Evolutionary conservation across 2,329 filamentous ascomycete genomes (phyloP), one percentile per base, ranked within the genome.

Genomic region (Aspergillus luchuensis): DNA sequence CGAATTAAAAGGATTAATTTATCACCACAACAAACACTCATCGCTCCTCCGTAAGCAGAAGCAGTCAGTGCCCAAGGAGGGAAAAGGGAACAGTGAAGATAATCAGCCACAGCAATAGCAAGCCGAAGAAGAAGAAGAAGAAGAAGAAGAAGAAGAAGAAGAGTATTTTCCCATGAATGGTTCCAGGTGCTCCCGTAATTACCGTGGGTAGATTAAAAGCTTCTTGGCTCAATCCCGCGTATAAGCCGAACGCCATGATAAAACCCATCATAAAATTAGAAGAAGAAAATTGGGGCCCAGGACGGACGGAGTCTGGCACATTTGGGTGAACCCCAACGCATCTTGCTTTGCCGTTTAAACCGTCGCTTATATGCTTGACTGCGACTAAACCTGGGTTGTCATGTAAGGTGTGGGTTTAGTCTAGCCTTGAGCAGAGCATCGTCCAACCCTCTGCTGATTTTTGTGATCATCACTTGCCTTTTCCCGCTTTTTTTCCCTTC

Each of bases 11-110:
- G 33, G 33, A 36, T 23, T n/a, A 30, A 4, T 30, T 53, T 6
- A 53, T n/a, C 50, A 53, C 33, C 50, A 53, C 49, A 49, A 49
- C 45, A 49, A 49, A 49, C 45, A 49, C 23, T 13, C 10, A 33
- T 33, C 30, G 25, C 25, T 25, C 11, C 30, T 33, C 30, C 30
- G 30, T 36, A 15, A 36, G 33, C 45, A 8, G 45, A 15, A 10
- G 13, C 45, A 19, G 47, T 33, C 25, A 33, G 25, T 33, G 7
- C 41, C n/a, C 17, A 19, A 15, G 47, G 15, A 19, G 30, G 8
- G n/a, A 48, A 23, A 2, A 28, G 17, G 10, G 15, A 4, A 4
- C 5, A 15, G 19, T 2, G 15, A 23, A 13, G 15, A 28, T 8
- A 28, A 11, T 21, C 41, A 45, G 10, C 3, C 5, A 45, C 17